Conservation (phyloP, 106 monocot genomes). For the Triglochin maritima region DNA sequence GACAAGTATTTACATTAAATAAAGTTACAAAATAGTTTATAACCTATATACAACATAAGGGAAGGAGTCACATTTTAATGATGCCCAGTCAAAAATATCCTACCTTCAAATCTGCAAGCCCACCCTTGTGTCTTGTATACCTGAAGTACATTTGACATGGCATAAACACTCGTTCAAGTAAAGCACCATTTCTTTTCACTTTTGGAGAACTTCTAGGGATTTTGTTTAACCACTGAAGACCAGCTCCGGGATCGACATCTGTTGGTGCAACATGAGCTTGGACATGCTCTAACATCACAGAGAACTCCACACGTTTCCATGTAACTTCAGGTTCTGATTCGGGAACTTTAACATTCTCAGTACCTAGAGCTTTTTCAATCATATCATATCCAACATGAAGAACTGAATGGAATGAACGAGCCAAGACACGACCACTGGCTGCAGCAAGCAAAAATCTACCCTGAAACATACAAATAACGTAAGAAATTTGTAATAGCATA, state of each 20-base stretch:
- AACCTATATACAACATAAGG: background rate
- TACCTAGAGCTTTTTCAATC: slow-evolving; percentile 66
- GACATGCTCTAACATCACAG: slow-evolving; percentile 91
- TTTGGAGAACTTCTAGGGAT: slow-evolving; percentile 74
- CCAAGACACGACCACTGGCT: slow-evolving; percentile 84
- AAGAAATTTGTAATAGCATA: background rate
- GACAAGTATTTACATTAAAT: slow-evolving; percentile 3
- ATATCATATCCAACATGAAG: slow-evolving; percentile 90
- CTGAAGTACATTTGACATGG: slow-evolving; percentile 98
- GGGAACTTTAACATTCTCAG: slow-evolving; percentile 22
- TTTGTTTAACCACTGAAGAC: slow-evolving; percentile 95
- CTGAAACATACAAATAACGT: slow-evolving; percentile 28
- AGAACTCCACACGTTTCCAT: slow-evolving; percentile 76
- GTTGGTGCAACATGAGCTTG: slow-evolving; percentile 99
- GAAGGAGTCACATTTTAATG: background rate
- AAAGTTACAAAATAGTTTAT: background rate
- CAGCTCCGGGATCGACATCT: slow-evolving; percentile 99
- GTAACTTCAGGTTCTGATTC: slow-evolving; percentile 64
- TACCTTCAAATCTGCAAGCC: slow-evolving; percentile 90
- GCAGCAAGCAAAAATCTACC: slow-evolving; percentile 99
- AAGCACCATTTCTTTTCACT: slow-evolving; percentile 91
- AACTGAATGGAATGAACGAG: slow-evolving; percentile 87
- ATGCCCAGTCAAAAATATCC: background rate
- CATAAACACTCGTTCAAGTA: slow-evolving; percentile 97
- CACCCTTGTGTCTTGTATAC: slow-evolving; percentile 96